A percentile compares a stretch with the other conserved stretches of the same genome.
Evolutionary conservation across 1,284 basidiomycete genomes (phyloP).

Genomic region (Ganoderma sinense): DNA sequence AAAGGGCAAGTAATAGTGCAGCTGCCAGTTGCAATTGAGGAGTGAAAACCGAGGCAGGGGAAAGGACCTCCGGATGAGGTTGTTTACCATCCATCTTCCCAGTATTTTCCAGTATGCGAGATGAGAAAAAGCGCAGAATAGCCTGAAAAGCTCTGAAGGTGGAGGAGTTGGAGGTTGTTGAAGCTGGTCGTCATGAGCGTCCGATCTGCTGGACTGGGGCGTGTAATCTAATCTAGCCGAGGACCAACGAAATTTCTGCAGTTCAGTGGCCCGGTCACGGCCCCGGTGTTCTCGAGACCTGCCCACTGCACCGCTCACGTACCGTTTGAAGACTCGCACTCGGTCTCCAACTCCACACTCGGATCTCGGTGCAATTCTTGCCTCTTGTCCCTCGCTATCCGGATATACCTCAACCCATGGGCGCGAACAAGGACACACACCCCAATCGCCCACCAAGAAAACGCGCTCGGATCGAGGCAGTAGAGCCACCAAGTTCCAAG

Average conservation of each 20-base stretch:
- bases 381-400: not conserved
- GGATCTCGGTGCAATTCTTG: not conserved
- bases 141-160: not conserved
- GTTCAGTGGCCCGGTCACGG: no score
- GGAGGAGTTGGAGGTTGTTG: not conserved
- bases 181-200: not conserved
- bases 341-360: not conserved
- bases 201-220: not conserved
- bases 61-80: conserved; percentile 31
- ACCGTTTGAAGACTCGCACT: no score
- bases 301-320: no score
- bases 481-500: conserved; percentile 31
- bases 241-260: conserved; percentile 8
- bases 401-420: conserved; percentile 28
- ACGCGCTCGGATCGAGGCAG: conserved; percentile 39
- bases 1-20: conserved; percentile 35
- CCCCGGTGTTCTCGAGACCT: no score
- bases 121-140: not conserved
- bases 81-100: conserved; percentile 15
- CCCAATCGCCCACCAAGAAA: conserved; percentile 41
- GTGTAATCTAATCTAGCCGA: conserved; percentile 16
- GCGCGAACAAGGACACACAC: conserved; percentile 29
- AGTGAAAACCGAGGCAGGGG: conserved; percentile 30
- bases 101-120: not conserved
- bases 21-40: conserved; percentile 35